Base-by-base conservation (phyloP, 805 yeast genomes). In the Maudiozyma serrabonitensis region DNA sequence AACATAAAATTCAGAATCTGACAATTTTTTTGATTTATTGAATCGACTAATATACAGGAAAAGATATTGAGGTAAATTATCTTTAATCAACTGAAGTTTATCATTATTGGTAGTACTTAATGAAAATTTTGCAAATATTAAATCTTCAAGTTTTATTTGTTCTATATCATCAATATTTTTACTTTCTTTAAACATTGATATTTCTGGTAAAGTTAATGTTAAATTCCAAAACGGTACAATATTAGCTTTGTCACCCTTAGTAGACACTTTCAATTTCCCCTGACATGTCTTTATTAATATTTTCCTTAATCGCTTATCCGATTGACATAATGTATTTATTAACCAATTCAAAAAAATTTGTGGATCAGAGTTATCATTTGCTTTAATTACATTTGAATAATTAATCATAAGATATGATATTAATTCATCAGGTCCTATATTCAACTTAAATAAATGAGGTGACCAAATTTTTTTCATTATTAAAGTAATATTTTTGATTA, bases 401-500 rank as follows among this genome's bases (percentile, higher is more conserved):
- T 60, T 49, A 1, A 66, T 56, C 1, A 75, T 63, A 4, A 82
- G 63, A 52, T 67, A 69, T 50, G 80, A 80, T 43, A 82, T 60
- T 7, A 87, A 64, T 46, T 82, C 87, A 58, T 79, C 84, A 1
- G 87, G 82, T 0, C 91, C 80, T 2, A 84, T 70, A 56, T 84
- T 87, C 3, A 73, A 62, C 54, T 75, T 78, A 62, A 80, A 69
- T 40, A 67, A 66, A 32, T 45, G 37, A 0, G 74, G 67, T 5
- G 82, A 83, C 90, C 91, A 87, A 9, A 84, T 45, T 54, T 80
- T 83, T 51, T 82, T 72, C 0, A 76, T 56, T 19, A 83, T 59
- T 4, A 71, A 52, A 0, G 80, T 70, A 37, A 83, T 61, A 51
- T 74, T 65, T 40, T 62, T 61, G 11, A 70, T 67, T n/a, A 82